Conservation (phyloP, 257 asterid genomes). For the Voacanga thouarsii region DNA sequence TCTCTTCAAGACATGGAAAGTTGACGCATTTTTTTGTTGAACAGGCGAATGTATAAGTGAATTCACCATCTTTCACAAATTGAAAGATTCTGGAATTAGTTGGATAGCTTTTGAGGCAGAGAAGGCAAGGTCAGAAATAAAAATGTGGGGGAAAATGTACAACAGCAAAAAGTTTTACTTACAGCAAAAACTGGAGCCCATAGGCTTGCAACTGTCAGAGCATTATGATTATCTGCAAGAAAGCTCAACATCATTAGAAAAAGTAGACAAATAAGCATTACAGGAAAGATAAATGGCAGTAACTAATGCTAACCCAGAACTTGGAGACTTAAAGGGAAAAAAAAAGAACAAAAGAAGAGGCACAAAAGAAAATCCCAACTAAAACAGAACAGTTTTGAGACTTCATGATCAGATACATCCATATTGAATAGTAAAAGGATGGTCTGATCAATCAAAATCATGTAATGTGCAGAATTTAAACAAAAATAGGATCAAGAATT, state of each 20-base stretch:
- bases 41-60: neutral
- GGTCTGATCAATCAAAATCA: neutral
- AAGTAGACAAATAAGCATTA: neutral
- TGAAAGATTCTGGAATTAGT: neutral
- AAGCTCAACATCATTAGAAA: slow-evolving; percentile 23
- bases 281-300: neutral
- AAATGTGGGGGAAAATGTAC: slow-evolving; percentile 11
- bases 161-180: slow-evolving; percentile 37
- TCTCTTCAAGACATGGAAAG: neutral
- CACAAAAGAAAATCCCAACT: neutral
- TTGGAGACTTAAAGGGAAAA: neutral
- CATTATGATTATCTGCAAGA: slow-evolving; percentile 85
- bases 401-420: neutral
- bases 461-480: neutral
- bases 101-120: neutral
- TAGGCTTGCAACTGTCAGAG: slow-evolving; percentile 69
- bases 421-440: neutral
- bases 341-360: neutral
- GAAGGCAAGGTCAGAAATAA: neutral
- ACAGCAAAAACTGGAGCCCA: slow-evolving; percentile 94
- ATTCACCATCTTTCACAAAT: neutral
- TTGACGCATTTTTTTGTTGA: neutral
- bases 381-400: neutral
- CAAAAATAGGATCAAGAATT: neutral
- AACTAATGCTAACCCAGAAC: neutral